A percentile compares a stretch with the other conserved stretches of the same genome.
These are phyloP conservation scores for Mitragyna speciosa DNA, from an alignment of 257 asterid species.

Conservation along the genomic window DNA sequence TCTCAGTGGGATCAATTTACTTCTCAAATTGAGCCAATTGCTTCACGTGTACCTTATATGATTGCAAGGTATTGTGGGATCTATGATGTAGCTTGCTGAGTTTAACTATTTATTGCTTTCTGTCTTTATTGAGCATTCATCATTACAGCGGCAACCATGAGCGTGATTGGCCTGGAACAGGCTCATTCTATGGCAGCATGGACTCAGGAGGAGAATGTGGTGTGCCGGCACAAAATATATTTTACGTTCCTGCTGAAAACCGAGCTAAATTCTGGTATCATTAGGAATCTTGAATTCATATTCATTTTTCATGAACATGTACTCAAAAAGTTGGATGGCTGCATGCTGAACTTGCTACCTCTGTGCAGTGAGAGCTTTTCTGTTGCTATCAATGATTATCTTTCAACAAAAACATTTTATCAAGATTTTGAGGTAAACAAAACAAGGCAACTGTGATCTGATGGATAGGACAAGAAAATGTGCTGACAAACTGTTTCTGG, in stretches of 20 bases:
- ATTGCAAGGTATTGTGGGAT: constrained; percentile 62
- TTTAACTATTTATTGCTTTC: neutral
- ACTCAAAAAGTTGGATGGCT: neutral
- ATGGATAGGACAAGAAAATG: neutral
- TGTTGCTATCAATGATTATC: neutral
- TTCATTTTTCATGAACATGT: constrained; percentile 29
- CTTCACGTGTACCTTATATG: constrained; percentile 93
- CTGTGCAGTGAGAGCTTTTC: neutral
- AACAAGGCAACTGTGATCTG: neutral
- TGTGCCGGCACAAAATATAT: constrained; percentile 76
- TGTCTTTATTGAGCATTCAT: constrained; percentile 8
- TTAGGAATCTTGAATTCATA: constrained; percentile 7
- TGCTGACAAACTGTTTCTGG: neutral
- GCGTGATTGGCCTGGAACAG: constrained; percentile 93
- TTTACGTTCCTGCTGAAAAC: constrained; percentile 84
- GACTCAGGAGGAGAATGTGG: constrained; percentile 99
- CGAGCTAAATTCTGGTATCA: constrained; percentile 86
- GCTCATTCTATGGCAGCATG: constrained; percentile 67
- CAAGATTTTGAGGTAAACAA: neutral
- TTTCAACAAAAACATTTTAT: neutral
- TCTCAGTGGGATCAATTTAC: constrained; percentile 99
- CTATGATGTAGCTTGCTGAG: neutral
- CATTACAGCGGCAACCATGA: constrained; percentile 88
- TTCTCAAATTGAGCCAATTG: constrained; percentile 79
- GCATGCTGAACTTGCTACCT: neutral